Conservation (phyloP, 352 stramenopile genomes). For the Phytophthora pistaciae region DNA sequence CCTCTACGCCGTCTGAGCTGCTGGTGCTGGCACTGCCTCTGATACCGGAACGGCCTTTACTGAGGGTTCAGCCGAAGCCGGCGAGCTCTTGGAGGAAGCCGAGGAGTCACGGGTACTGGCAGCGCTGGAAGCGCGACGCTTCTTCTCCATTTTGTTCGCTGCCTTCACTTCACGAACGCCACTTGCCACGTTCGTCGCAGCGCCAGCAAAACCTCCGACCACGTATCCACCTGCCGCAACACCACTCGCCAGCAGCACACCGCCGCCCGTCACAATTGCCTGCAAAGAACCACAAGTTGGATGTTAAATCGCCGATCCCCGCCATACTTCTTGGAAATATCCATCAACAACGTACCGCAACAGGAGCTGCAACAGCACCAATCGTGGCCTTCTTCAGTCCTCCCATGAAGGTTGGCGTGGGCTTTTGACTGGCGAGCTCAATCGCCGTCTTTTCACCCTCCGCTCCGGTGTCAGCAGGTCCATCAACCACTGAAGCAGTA, state of each 20-base stretch:
- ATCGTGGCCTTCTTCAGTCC: conserved; percentile 89
- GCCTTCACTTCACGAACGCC: conserved; percentile 86
- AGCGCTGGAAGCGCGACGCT: conserved; percentile 50
- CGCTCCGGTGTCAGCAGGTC: conserved; percentile 16
- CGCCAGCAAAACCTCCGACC: conserved; percentile 84
- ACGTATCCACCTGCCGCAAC: conserved; percentile 82
- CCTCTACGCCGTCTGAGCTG: conserved; percentile 42
- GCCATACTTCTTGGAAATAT: background rate
- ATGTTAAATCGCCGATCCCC: conserved; percentile 2
- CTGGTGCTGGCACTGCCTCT: conserved; percentile 18
- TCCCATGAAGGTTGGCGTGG: conserved; percentile 81
- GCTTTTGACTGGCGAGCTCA: conserved; percentile 70
- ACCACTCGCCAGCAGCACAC: conserved; percentile 79
- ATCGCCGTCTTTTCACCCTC: conserved; percentile 31
- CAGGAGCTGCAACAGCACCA: conserved; percentile 77
- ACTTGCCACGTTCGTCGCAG: conserved; percentile 83
- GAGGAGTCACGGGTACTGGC: conserved; percentile 41
- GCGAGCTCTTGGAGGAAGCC: conserved; percentile 37
- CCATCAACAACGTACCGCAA: conserved; percentile 62
- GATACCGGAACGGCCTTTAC: conserved; percentile 31
- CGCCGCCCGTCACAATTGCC: conserved; percentile 80
- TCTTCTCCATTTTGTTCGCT: conserved; percentile 78
- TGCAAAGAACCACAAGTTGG: conserved; percentile 24
- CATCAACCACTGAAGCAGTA: conserved; percentile 24
- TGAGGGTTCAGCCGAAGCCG: conserved; percentile 20